Conservation (phyloP, 192 early-diverging fungal genomes). For the Lobulomyces angularis region DNA sequence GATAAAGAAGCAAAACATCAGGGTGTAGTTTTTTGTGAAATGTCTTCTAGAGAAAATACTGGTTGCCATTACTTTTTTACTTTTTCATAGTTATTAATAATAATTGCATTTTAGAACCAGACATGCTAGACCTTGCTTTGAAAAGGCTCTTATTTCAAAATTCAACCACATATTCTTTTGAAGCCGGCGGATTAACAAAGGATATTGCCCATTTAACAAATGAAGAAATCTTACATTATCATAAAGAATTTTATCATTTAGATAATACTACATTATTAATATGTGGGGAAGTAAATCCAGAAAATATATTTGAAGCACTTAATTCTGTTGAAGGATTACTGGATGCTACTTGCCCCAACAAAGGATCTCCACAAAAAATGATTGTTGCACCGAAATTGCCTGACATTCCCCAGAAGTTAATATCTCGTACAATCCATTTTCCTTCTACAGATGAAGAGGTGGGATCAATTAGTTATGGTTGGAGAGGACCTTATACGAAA, state of each 20-base stretch:
- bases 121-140: slow-evolving; percentile 32
- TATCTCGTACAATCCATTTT: slow-evolving; percentile 38
- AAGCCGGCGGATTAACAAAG: slow-evolving; percentile 63
- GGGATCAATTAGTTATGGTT: slow-evolving; percentile 47
- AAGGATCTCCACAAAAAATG: not conserved
- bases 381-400: slow-evolving; percentile 4
- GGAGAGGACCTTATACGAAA: slow-evolving; percentile 58
- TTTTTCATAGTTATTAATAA: not conserved
- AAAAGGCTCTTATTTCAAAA: slow-evolving; percentile 32
- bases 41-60: slow-evolving; percentile 60
- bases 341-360: not conserved
- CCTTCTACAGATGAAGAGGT: slow-evolving; percentile 50
- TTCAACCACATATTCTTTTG: slow-evolving; percentile 50
- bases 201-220: slow-evolving; percentile 63
- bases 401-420: slow-evolving; percentile 15
- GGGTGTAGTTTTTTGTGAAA: slow-evolving; percentile 67
- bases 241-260: slow-evolving; percentile 57
- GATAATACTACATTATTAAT: slow-evolving; percentile 60
- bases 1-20: slow-evolving; percentile 56
- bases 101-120: not conserved
- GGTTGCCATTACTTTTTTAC: slow-evolving; percentile 19
- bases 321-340: not conserved
- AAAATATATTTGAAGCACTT: slow-evolving; percentile 40
- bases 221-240: slow-evolving; percentile 63
- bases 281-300: slow-evolving; percentile 27